phyloP scores from a whole-genome alignment of 495 filamentous ascomycete species.

The Poronia punctata region DNA sequence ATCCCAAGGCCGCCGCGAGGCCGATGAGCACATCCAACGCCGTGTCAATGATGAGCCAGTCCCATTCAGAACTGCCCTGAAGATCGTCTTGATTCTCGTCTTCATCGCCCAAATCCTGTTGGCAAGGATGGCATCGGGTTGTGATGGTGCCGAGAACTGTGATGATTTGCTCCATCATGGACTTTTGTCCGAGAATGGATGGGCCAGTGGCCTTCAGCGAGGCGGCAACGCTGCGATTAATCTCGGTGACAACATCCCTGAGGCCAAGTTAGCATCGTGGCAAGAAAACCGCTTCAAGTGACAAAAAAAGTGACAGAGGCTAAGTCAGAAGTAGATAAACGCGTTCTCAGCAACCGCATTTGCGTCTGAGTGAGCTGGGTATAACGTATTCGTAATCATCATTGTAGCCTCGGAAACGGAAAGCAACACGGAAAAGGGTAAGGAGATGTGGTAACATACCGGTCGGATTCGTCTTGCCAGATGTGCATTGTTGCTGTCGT shows the following conservation, averaged over 20 bases:
- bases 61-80: conserved; percentile 88
- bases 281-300: not conserved
- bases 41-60: conserved; percentile 94
- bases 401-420: conserved; percentile 37
- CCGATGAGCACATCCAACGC: conserved; percentile 83
- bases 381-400: conserved; percentile 89
- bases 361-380: conserved; percentile 99
- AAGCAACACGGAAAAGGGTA: conserved; percentile 5
- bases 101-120: conserved; percentile 78
- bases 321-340: conserved; percentile 48
- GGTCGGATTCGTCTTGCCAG: conserved; percentile 85
- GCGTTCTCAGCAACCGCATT: conserved; percentile 83
- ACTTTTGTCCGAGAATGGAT: conserved; percentile 66
- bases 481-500: conserved; percentile 74
- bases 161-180: conserved; percentile 46
- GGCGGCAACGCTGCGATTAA: conserved; percentile 90
- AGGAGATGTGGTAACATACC: conserved; percentile 51
- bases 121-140: conserved; percentile 84
- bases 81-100: conserved; percentile 59
- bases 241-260: conserved; percentile 85
- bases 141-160: conserved; percentile 68
- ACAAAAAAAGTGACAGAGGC: conserved; percentile 9
- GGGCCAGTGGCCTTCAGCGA: conserved; percentile 90
- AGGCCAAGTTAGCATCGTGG: conserved; percentile 34
- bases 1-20: conserved; percentile 73